Conservation (phyloP, 208 protist genomes). For the Strigomonas galati region DNA sequence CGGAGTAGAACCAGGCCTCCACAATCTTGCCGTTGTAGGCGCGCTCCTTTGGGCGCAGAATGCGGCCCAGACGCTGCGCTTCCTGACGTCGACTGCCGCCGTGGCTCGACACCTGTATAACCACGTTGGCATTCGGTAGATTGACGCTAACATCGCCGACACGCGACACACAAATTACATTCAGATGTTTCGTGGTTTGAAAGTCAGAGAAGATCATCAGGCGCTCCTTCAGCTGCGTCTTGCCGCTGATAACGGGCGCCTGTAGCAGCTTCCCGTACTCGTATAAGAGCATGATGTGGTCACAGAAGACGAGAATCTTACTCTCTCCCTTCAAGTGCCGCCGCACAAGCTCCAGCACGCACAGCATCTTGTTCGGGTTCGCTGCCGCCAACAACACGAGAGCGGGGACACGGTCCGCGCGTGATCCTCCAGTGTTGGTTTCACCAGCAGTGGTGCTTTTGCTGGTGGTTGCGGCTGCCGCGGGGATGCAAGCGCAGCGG, state of each 20-base stretch:
- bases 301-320: constrained; percentile 99
- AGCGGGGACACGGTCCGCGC: constrained; percentile 47
- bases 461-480: constrained; percentile 70
- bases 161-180: constrained; percentile 96
- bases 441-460: constrained; percentile 55
- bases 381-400: constrained; percentile 78
- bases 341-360: constrained; percentile 89
- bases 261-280: constrained; percentile 91
- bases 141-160: constrained; percentile 98
- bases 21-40: constrained; percentile 73
- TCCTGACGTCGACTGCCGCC: constrained; percentile 95
- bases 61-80: constrained; percentile 96
- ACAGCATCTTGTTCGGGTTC: constrained; percentile 90
- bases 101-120: constrained; percentile 98
- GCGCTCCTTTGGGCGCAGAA: constrained; percentile 89
- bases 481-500: constrained; percentile 29
- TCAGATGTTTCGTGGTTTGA: constrained; percentile 80
- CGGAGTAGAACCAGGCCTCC: constrained; percentile 99
- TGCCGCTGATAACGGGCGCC: constrained; percentile 93
- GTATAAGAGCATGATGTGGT: constrained; percentile 96
- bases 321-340: constrained; percentile 91
- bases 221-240: constrained; percentile 90
- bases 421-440: constrained; percentile 30
- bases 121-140: constrained; percentile 98
- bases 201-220: constrained; percentile 95